phyloP scores from a whole-genome alignment of 345 rosid species.

The Salix exigua region DNA sequence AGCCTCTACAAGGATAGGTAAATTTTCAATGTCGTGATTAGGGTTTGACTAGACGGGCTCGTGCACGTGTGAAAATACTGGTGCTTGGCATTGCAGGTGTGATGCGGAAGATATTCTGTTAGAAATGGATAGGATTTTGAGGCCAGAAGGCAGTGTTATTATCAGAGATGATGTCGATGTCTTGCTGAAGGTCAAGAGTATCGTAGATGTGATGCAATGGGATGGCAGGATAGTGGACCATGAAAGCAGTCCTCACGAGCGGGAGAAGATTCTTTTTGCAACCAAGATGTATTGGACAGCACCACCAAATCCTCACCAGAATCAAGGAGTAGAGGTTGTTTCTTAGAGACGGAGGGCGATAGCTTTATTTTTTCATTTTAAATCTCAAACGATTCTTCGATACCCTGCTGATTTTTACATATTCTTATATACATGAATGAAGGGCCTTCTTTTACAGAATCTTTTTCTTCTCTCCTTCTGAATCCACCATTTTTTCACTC shows the following conservation, averaged over 20 bases:
- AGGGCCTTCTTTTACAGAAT: too few species aligned
- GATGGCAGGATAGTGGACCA: conserved; percentile 74
- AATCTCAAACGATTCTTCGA: neutral
- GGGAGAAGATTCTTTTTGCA: conserved; percentile 78
- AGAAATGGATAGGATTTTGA: conserved; percentile 83
- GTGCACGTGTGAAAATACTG: neutral
- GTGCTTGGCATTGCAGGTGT: conserved; percentile 40
- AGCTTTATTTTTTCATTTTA: neutral
- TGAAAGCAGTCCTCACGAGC: conserved; percentile 63
- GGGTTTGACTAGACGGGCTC: too few species aligned
- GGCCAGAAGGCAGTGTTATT: conserved; percentile 81
- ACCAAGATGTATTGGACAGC: conserved; percentile 76
- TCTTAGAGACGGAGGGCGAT: neutral
- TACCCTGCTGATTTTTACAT: neutral
- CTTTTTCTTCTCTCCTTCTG: accelerated
- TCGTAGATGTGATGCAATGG: conserved; percentile 69
- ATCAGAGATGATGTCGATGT: conserved; percentile 85
- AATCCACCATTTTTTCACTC: neutral
- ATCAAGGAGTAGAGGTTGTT: neutral
- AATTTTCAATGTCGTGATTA: neutral
- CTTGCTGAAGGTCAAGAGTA: conserved; percentile 54
- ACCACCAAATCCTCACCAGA: conserved; percentile 30
- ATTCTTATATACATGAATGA: too few species aligned
- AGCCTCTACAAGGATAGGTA: conserved; percentile 62
- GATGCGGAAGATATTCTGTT: conserved; percentile 66